Conservation (phyloP, 2,329 filamentous ascomycete genomes). For the Teratosphaeria gauchensis region DNA sequence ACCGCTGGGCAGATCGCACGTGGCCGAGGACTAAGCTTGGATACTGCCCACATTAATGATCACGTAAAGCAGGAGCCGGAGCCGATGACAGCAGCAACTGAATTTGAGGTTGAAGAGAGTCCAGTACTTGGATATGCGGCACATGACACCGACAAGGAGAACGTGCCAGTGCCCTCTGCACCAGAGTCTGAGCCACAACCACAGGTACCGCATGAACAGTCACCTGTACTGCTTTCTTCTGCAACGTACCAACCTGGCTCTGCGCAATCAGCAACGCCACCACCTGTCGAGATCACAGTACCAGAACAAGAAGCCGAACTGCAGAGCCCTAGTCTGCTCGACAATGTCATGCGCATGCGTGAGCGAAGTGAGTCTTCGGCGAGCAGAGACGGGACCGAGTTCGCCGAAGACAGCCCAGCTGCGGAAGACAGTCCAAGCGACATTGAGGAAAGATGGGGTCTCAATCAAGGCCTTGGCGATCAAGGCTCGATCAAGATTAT, state of each 20-base stretch:
- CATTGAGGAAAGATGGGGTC: constrained; percentile 17
- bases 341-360: constrained; percentile 26
- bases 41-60: constrained; percentile 14
- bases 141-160: constrained; percentile 32
- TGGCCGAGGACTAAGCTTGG: constrained; percentile 15
- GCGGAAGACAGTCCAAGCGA: constrained; percentile 16
- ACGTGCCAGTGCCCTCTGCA: constrained; percentile 1
- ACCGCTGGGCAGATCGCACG: neutral
- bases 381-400: constrained; percentile 21
- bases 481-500: constrained; percentile 28
- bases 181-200: constrained; percentile 5
- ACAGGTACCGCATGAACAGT: neutral
- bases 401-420: constrained; percentile 23
- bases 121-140: constrained; percentile 51
- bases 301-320: constrained; percentile 9
- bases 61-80: constrained; percentile 17
- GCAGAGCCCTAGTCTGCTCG: constrained; percentile 19
- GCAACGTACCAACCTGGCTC: constrained; percentile 16
- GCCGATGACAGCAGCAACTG: constrained; percentile 30
- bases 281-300: constrained; percentile 5
- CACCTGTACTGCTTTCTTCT: constrained; percentile 12
- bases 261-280: constrained; percentile 3
- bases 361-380: constrained; percentile 20
- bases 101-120: constrained; percentile 46
- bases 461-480: constrained; percentile 13